Conservation (phyloP, 192 early-diverging fungal species). For the Martensiomyces pterosporus region DNA sequence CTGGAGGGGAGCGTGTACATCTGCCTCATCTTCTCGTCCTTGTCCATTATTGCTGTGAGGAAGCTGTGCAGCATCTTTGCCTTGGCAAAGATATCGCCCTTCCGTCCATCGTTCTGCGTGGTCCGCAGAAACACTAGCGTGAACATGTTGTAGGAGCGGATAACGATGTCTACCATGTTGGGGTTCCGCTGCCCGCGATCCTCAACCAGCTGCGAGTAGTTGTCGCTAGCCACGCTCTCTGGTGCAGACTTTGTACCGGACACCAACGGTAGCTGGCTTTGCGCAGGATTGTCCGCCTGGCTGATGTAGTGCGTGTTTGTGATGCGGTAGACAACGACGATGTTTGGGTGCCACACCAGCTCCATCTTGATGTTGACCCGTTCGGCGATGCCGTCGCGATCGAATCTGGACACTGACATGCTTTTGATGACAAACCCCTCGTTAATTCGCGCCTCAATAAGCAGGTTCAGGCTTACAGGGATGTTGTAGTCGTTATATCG, state of each 20-base stretch:
- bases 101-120: conserved; percentile 12
- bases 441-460: conserved; percentile 61
- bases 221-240: neutral
- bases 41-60: conserved; percentile 34
- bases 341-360: conserved; percentile 69
- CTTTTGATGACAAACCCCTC: conserved; percentile 68
- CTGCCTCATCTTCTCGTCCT: conserved; percentile 41
- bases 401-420: conserved; percentile 49
- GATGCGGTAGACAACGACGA: conserved; percentile 71
- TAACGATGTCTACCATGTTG: conserved; percentile 47
- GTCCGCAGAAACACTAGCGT: conserved; percentile 32
- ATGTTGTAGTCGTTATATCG: conserved; percentile 65
- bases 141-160: conserved; percentile 46
- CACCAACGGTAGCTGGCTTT: too few species aligned
- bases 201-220: conserved; percentile 1
- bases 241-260: too few species aligned
- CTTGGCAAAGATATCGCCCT: conserved; percentile 30
- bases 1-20: conserved; percentile 20
- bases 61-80: conserved; percentile 33
- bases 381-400: conserved; percentile 36
- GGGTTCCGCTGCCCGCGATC: conserved; percentile 42
- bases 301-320: conserved; percentile 35
- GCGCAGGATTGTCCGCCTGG: neutral
- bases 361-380: conserved; percentile 62
- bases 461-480: conserved; percentile 54